Evolutionary conservation across 2,329 filamentous ascomycete species (phyloP).

Genomic region (Ophiostoma novo-ulmi): DNA sequence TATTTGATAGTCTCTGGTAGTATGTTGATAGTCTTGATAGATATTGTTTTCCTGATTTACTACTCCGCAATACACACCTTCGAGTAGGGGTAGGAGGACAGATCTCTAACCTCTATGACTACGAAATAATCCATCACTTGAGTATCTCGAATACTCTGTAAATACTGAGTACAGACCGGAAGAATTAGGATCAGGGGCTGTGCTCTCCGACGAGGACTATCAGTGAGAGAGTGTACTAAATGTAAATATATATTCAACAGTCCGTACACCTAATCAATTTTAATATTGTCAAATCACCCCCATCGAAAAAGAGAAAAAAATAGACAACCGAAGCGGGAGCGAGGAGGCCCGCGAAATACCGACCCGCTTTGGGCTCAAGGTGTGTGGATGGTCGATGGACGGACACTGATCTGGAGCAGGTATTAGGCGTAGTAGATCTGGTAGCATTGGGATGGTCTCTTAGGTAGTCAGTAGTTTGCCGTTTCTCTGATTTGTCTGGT

Average conservation of each 20-base stretch:
- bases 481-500: neutral
- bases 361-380: constrained; percentile 8
- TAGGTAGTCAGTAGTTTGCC: neutral
- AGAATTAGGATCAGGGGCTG: constrained; percentile 3
- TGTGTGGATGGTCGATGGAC: neutral
- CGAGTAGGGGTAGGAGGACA: neutral
- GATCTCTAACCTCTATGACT: too few species aligned
- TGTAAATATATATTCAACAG: too few species aligned
- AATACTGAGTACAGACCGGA: neutral
- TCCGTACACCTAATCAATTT: neutral
- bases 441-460: neutral
- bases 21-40: neutral
- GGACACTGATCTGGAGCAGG: constrained; percentile 3
- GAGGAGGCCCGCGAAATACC: neutral
- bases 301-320: neutral
- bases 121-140: neutral
- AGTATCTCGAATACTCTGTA: neutral
- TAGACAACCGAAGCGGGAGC: constrained; percentile 3
- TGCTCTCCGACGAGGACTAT: neutral
- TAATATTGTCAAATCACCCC: neutral
- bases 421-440: neutral
- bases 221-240: neutral
- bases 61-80: neutral
- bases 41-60: neutral
- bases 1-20: neutral